These are phyloP conservation scores for Triticum monococcum DNA, from an alignment of 176 grass and related monocot species.

Conservation along the genomic window DNA sequence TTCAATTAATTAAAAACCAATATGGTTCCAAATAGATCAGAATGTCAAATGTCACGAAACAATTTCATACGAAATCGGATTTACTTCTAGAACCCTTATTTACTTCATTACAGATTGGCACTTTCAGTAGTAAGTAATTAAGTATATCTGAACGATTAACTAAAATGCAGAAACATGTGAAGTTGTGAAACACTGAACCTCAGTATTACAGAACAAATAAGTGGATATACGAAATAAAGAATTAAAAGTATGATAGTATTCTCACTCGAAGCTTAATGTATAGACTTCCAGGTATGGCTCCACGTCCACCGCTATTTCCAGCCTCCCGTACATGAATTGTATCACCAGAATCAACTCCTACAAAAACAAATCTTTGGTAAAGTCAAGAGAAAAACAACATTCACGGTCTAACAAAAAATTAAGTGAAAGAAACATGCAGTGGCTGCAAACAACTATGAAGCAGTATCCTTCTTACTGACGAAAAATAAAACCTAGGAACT, in stretches of 20 bases:
- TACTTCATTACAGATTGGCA: background rate
- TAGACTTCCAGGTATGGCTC: slow-evolving; percentile 65
- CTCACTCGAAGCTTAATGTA: slow-evolving; percentile 82
- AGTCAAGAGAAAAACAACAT: slow-evolving; percentile 4
- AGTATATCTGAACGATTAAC: background rate
- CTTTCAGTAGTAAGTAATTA: background rate
- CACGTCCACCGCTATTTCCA: slow-evolving; percentile 78
- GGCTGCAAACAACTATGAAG: slow-evolving; percentile 19
- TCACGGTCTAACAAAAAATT: background rate
- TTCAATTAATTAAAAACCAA: background rate
- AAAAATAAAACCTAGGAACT: slow-evolving; percentile 5
- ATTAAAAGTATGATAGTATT: slow-evolving; percentile 3
- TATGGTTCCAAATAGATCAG: background rate
- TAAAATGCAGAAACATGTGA: slow-evolving; percentile 7
- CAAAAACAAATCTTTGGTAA: background rate
- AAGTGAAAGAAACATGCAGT: background rate
- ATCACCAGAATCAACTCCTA: slow-evolving; percentile 89
- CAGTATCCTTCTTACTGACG: background rate
- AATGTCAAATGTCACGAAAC: background rate
- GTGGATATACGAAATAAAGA: background rate
- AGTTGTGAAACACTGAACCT: background rate
- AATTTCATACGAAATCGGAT: background rate
- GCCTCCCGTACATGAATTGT: slow-evolving; percentile 72
- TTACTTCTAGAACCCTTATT: background rate
- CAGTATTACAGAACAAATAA: slow-evolving; percentile 15